Conservation (phyloP, 2,329 filamentous ascomycete species). For the Paecilomyces sp. region DNA sequence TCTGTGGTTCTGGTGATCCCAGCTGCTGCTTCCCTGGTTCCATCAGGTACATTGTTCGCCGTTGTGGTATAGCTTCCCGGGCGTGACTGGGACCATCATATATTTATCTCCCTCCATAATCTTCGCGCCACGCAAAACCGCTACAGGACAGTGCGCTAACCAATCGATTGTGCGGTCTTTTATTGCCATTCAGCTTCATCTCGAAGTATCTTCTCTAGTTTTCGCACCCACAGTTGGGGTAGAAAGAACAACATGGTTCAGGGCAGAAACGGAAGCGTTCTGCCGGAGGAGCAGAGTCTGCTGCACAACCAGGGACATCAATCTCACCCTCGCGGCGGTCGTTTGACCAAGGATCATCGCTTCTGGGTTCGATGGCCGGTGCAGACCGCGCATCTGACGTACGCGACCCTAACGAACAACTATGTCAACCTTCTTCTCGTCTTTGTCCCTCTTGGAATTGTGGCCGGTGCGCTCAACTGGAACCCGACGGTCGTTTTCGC, state of each 20-base stretch:
- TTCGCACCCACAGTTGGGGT: conserved; percentile 24
- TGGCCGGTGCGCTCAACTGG: conserved; percentile 54
- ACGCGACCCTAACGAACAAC: conserved; percentile 39
- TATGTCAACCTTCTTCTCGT: conserved; percentile 56
- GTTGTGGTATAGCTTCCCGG: not conserved
- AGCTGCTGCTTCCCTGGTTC: not conserved
- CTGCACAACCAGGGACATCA: conserved; percentile 17
- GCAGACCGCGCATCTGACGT: conserved; percentile 32
- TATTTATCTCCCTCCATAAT: not conserved
- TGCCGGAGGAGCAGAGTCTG: conserved; percentile 27
- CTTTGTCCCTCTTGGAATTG: conserved; percentile 58
- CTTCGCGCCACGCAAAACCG: not conserved
- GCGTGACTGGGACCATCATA: not conserved
- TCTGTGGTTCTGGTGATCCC: not conserved
- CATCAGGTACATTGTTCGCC: not conserved
- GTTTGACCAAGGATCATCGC: conserved; percentile 28
- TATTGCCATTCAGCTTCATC: conserved; percentile 13
- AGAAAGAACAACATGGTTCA: conserved; percentile 21
- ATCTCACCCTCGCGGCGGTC: conserved; percentile 8
- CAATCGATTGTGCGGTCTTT: conserved; percentile 2
- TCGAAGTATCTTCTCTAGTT: conserved; percentile 17
- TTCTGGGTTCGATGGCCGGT: conserved; percentile 34
- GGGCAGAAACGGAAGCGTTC: conserved; percentile 8
- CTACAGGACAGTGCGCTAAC: not conserved
- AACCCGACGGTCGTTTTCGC: conserved; percentile 52